Evolutionary conservation across 2,329 filamentous ascomycete species (phyloP), one percentile per base, ranked within the genome.

Genomic region (Incumbomyces lentus): DNA sequence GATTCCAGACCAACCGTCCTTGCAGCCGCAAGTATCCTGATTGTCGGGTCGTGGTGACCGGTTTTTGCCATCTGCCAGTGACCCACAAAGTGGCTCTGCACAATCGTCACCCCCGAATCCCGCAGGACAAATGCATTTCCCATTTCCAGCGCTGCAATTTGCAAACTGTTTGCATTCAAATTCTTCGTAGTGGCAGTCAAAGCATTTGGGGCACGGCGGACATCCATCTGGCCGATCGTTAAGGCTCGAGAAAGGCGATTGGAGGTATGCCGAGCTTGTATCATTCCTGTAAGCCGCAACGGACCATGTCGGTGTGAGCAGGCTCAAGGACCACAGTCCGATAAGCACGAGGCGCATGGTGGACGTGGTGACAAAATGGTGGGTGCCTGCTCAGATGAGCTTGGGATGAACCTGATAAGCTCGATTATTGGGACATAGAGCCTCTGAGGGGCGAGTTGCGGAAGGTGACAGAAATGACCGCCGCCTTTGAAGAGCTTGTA

Each of bases 21-120:
- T 84, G 65, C 92, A 98, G 35, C 87, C 71, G 68, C 92, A 98
- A 6, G 42, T 37, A 26, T 17, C 31, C 29, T 53, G 44, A 22
- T 55, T 50, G 52, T 78, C 80, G 44, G 79, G 70, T 60, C 92
- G 79, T 61, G 86, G 81, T 17, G 82, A 78, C 56, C 92, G 78
- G 58, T 96, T 81, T 55, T 76, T 75, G 53, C 88, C 89, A 58
- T 87, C 82, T 33, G 85, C 79, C 34, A 95, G 73, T 32, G 89
- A 92, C 48, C 90, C 92, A 62, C 92, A 98, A 6, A 95, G 80
- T 75, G 93, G 92, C 59, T 85, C 73, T 41, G 93, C 79, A 60
- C 92, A 98, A 67, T 96, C 89, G 59, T 95, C 86, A 48, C 90
- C 90, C 50, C 89, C 92, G 62, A 93, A 98, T 31, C 92, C 92